Percentiles rank a stretch among this genome's conserved stretches.
phyloP scores from a whole-genome alignment of 805 yeast species.

The Teunomyces kruisii region DNA sequence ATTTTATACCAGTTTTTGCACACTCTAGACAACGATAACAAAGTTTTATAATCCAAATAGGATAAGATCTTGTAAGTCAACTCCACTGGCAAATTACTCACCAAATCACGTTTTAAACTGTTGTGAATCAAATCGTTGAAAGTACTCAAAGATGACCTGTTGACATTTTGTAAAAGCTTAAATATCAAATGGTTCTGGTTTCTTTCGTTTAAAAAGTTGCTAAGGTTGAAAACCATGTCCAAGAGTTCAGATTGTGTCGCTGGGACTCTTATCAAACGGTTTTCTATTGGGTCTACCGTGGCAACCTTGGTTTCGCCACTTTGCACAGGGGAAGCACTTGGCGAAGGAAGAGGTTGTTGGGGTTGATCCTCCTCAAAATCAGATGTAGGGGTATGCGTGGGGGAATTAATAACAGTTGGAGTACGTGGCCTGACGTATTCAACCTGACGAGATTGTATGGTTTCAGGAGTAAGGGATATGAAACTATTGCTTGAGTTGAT shows the following conservation, averaged over 20 bases:
- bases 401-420: constrained; percentile 28
- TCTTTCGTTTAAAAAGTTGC: constrained; percentile 40
- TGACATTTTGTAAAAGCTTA: constrained; percentile 55
- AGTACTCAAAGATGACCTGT: constrained; percentile 61
- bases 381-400: constrained; percentile 35
- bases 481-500: constrained; percentile 3
- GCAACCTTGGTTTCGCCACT: constrained; percentile 20
- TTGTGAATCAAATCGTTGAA: constrained; percentile 51
- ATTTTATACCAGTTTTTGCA: constrained; percentile 68
- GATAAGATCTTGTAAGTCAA: constrained; percentile 63
- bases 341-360: constrained; percentile 65
- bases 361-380: constrained; percentile 32
- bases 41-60: constrained; percentile 60
- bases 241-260: constrained; percentile 37
- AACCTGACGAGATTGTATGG: neutral
- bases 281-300: constrained; percentile 19
- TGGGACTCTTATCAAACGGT: constrained; percentile 14
- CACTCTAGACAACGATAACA: constrained; percentile 62
- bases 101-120: constrained; percentile 70
- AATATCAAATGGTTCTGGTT: constrained; percentile 52
- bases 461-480: neutral
- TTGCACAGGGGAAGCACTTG: constrained; percentile 50
- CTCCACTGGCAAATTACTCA: constrained; percentile 73
- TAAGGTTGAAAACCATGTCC: constrained; percentile 34
- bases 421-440: constrained; percentile 20